Evolutionary conservation across 306 rosid species (phyloP).

Genomic region (Quercus dentata): DNA sequence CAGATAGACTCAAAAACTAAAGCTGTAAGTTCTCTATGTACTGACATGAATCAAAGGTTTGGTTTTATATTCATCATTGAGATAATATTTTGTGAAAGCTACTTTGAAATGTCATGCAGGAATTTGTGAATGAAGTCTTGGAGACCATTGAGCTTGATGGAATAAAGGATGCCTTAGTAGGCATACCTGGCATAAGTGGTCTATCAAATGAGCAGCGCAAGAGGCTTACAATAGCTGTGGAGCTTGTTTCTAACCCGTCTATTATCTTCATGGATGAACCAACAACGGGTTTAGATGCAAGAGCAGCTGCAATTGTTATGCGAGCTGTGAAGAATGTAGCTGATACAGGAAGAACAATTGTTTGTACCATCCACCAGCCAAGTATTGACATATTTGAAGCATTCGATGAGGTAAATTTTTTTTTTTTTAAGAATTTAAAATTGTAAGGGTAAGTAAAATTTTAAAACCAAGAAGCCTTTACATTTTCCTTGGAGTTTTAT

Average conservation of each 20-base stretch:
- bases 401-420: conserved; percentile 51
- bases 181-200: conserved; percentile 45
- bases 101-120: conserved; percentile 15
- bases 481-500: background rate
- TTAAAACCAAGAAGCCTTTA: background rate
- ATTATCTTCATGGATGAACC: conserved; percentile 70
- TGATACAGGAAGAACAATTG: conserved; percentile 56
- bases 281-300: conserved; percentile 60
- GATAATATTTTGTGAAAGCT: no score
- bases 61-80: background rate
- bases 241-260: conserved; percentile 63
- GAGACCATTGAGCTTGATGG: conserved; percentile 50
- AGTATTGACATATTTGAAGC: conserved; percentile 65
- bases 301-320: conserved; percentile 62
- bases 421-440: no score
- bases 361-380: conserved; percentile 66
- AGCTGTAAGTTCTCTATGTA: background rate
- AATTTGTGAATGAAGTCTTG: conserved; percentile 56
- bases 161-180: conserved; percentile 51
- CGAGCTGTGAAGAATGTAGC: conserved; percentile 60
- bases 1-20: conserved; percentile 2
- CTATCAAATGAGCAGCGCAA: conserved; percentile 64
- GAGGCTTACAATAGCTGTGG: conserved; percentile 56
- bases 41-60: background rate
- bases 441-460: background rate